These are phyloP conservation scores for Waitea zeae DNA, from an alignment of 1,284 basidiomycete species.

Conservation along the genomic window DNA sequence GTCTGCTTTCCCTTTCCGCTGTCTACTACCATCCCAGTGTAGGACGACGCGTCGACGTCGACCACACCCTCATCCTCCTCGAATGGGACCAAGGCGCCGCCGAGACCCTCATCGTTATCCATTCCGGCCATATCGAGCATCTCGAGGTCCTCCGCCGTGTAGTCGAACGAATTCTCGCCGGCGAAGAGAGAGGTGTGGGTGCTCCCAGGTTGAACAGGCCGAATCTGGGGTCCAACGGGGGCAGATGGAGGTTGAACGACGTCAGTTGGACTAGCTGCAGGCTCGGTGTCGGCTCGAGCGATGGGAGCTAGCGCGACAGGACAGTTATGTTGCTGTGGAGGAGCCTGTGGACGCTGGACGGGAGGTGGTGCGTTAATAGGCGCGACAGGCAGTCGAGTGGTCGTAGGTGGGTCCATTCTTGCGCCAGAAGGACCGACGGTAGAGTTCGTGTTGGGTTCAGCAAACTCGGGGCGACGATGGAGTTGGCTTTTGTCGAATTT, in stretches of 20 bases:
- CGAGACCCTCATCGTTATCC: too few species aligned
- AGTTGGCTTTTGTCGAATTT: constrained; percentile 63
- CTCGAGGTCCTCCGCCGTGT: too few species aligned
- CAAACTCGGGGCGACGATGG: constrained; percentile 66
- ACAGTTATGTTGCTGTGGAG: background rate
- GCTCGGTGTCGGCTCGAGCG: background rate
- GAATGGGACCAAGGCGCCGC: too few species aligned
- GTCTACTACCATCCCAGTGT: too few species aligned
- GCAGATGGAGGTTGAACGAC: too few species aligned
- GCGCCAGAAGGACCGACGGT: constrained; percentile 1
- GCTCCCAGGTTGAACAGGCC: too few species aligned
- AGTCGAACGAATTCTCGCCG: too few species aligned
- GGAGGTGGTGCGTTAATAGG: background rate
- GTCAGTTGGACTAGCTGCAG: background rate
- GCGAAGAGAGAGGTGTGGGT: too few species aligned
- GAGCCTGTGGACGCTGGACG: background rate
- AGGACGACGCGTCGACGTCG: too few species aligned
- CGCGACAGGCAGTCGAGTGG: constrained; percentile 2
- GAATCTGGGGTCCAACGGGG: too few species aligned
- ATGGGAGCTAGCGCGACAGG: background rate
- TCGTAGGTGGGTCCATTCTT: constrained; percentile 1
- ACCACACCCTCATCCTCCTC: too few species aligned
- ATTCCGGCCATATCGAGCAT: too few species aligned
- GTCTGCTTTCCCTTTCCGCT: background rate
- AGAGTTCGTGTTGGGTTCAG: constrained; percentile 18